Conservation (phyloP, 768 basidiomycete genomes). For the Bullera alba region DNA sequence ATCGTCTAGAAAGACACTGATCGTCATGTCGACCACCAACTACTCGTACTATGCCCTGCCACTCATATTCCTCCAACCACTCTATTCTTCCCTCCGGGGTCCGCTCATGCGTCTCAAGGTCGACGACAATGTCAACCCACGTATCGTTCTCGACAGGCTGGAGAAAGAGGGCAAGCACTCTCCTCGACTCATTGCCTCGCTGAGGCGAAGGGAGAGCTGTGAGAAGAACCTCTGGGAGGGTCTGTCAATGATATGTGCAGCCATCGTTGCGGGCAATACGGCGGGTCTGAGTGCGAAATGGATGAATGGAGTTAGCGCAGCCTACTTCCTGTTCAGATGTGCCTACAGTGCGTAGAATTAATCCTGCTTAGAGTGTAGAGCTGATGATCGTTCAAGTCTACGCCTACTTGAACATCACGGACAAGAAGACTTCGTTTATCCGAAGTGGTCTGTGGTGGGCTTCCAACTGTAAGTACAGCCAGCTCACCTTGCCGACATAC, state of each 20-base stretch:
- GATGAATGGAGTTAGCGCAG: slow-evolving; percentile 26
- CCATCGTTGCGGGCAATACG: slow-evolving; percentile 32
- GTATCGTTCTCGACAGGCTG: slow-evolving; percentile 14
- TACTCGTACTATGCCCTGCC: slow-evolving; percentile 30
- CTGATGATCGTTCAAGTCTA: slow-evolving; percentile 12
- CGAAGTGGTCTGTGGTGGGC: slow-evolving; percentile 23
- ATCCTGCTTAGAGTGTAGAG: too few species aligned
- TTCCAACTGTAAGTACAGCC: slow-evolving; percentile 26
- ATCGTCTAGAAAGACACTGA: too few species aligned
- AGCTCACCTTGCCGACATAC: not conserved
- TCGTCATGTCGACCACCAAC: slow-evolving; percentile 15
- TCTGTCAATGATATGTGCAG: slow-evolving; percentile 18
- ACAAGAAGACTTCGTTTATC: slow-evolving; percentile 12
- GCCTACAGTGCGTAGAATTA: slow-evolving; percentile 25
- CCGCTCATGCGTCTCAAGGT: slow-evolving; percentile 13
- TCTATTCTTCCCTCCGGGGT: slow-evolving; percentile 18
- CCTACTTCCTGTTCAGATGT: slow-evolving; percentile 21
- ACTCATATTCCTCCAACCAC: slow-evolving; percentile 22
- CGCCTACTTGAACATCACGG: slow-evolving; percentile 23
- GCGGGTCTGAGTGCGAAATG: slow-evolving; percentile 18
- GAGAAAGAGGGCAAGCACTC: slow-evolving; percentile 28
- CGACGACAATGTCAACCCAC: slow-evolving; percentile 28
- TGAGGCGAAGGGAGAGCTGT: slow-evolving; percentile 30
- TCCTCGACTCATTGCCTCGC: slow-evolving; percentile 16
- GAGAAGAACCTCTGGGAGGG: slow-evolving; percentile 34